phyloP scores from a whole-genome alignment of 2,329 filamentous ascomycete species.

The Diaporthe nobilis region DNA sequence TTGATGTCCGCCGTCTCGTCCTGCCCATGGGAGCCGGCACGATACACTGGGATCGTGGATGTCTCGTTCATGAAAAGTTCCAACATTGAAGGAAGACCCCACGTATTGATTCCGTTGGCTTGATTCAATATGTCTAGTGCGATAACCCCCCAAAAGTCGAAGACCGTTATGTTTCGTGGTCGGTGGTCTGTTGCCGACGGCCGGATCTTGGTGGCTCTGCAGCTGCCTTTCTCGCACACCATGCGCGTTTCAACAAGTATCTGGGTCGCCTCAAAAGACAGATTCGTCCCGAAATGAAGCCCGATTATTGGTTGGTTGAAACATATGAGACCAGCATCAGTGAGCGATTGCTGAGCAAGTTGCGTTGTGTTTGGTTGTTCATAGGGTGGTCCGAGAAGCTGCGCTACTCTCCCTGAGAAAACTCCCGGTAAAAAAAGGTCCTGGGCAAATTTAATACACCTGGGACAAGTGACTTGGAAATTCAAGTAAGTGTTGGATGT shows the following conservation, averaged over 20 bases:
- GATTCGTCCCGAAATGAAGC: background rate
- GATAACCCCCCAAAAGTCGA: background rate
- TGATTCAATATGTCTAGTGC: background rate
- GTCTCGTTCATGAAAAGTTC: background rate
- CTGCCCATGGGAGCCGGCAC: background rate
- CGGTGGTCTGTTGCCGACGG: background rate
- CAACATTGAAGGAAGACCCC: background rate
- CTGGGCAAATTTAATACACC: background rate
- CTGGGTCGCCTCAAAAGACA: background rate
- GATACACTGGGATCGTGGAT: background rate
- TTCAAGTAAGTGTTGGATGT: fast-evolving
- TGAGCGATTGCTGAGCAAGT: background rate
- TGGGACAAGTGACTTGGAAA: background rate
- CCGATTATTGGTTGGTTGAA: background rate
- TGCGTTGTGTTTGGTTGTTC: background rate
- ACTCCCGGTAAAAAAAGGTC: background rate
- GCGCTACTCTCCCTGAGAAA: background rate
- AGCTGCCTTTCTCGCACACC: background rate
- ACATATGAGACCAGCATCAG: background rate
- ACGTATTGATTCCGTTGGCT: background rate
- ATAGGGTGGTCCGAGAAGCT: background rate
- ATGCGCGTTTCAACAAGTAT: background rate
- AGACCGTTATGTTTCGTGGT: background rate
- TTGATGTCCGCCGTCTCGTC: background rate
- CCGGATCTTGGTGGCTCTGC: background rate